Evolutionary conservation across 441 rosid genomes (phyloP), one percentile per base, ranked within the genome.

Genomic region (California macrophylla): DNA sequence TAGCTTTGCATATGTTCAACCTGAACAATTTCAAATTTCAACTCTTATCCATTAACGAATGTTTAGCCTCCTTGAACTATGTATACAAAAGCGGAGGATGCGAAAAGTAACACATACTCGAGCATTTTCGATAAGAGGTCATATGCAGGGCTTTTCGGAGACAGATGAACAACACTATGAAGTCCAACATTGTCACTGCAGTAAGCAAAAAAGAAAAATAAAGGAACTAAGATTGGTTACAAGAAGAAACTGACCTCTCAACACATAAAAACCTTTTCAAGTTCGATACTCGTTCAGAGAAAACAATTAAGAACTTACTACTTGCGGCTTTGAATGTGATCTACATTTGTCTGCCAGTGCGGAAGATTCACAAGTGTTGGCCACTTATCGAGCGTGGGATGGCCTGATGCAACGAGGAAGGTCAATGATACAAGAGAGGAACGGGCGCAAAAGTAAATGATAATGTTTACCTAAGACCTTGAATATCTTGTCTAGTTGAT

Each of bases 401-500:
- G 99, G 61, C 99, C 79, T 76, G 67, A 18, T 10, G 69, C 29
- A 71, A 50, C 28, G 32, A 16, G 2, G 30, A 69, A 6, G 36
- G 66, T 28, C 40, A 29, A 38, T 70, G 45, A 60, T n/a, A 30
- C 50, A 18, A 58, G 26, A 63, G 13, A n/a, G 64, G 58, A 65
- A 64, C 12, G 34, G 61, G 4, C 32, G 18, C 23, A 9, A 7
- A 45, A 26, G 4, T 12, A 67, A 36, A 6, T 12, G 8, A 68
- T 3, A n/a, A 58, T 61, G 1, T 23, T 66, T 76, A 76, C 79
- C 99, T 68, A 94, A 73, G 77, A 94, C 91, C 85, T 87, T 90
- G 82, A 94, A 92, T 69, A 94, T 92, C 93, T 89, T 94, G 85
- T 94, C 98, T n/a, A 94, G 97, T 71, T 93, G 98, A 79, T 93